Conservation (phyloP, 2,329 filamentous ascomycete genomes). For the Elsinoe ampelina region DNA sequence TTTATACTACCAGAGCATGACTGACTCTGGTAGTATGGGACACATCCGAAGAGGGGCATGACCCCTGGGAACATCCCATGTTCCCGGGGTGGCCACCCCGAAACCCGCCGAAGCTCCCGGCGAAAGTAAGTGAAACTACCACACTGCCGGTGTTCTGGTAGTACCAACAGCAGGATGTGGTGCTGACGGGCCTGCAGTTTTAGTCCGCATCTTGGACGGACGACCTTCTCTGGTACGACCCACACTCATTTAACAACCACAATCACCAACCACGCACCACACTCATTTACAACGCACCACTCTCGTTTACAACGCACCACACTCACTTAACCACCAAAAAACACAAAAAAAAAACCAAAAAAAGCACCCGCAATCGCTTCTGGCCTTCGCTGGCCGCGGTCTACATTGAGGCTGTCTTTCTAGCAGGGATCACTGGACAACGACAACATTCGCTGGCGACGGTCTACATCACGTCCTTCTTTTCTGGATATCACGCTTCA, state of each 20-base stretch:
- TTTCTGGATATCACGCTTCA: no score
- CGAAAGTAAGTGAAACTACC: no score
- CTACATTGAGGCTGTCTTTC: background rate
- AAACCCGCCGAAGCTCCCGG: no score
- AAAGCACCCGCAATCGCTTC: conserved; percentile 1
- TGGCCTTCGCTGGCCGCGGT: background rate
- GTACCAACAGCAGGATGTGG: no score
- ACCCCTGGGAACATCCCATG: no score
- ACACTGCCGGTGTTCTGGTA: no score
- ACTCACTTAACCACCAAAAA: conserved; percentile 4
- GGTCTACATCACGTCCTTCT: no score
- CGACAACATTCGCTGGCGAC: background rate
- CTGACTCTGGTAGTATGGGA: no score
- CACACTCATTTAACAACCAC: background rate
- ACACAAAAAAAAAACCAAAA: background rate
- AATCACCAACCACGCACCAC: background rate
- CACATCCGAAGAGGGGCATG: no score
- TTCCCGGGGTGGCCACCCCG: no score
- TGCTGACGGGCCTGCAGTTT: background rate
- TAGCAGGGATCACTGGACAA: background rate
- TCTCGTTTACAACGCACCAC: background rate
- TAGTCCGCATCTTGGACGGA: background rate
- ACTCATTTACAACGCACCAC: background rate
- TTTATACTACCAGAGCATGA: no score
- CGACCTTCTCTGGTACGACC: background rate